A percentile compares a stretch with the other conserved stretches of the same genome.
Conservation (phyloP, 805 yeast genomes). For the Metschnikowia cubensis region DNA sequence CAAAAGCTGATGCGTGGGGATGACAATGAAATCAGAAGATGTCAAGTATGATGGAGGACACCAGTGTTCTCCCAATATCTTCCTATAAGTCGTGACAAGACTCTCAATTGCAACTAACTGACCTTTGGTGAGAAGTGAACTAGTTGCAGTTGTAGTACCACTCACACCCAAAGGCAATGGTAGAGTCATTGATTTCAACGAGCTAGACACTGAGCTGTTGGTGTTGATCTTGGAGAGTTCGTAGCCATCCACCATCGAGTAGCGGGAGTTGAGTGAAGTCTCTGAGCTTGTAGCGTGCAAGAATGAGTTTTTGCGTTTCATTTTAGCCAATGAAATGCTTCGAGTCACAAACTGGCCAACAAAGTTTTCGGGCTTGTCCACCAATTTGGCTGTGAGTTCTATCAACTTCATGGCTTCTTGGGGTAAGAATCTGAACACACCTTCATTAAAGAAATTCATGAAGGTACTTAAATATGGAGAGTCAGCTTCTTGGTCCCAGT, state of each 20-base stretch:
- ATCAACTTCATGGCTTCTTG: conserved; percentile 59
- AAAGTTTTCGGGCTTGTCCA: conserved; percentile 24
- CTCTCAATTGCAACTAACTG: conserved; percentile 46
- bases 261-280: conserved; percentile 25
- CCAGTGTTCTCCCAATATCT: conserved; percentile 50
- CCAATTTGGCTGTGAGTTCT: conserved; percentile 58
- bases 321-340: conserved; percentile 39
- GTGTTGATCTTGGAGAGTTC: conserved; percentile 51
- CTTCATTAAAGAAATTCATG: conserved; percentile 77
- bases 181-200: conserved; percentile 37
- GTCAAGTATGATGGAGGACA: conserved; percentile 27
- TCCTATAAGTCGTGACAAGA: conserved; percentile 50
- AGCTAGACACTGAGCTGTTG: conserved; percentile 41
- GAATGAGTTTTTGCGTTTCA: conserved; percentile 36
- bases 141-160: conserved; percentile 38
- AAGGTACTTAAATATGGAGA: conserved; percentile 60
- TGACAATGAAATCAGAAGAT: conserved; percentile 27
- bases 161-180: conserved; percentile 44
- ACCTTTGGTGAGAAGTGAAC: conserved; percentile 33
- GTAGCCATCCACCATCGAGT: conserved; percentile 54
- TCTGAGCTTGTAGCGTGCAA: conserved; percentile 19
- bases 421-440: conserved; percentile 57
- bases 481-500: conserved; percentile 71
- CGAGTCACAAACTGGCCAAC: conserved; percentile 51
- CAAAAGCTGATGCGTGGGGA: conserved; percentile 35